Base-by-base conservation (phyloP, 345 rosid species). In the Eucalyptus curtisii region DNA sequence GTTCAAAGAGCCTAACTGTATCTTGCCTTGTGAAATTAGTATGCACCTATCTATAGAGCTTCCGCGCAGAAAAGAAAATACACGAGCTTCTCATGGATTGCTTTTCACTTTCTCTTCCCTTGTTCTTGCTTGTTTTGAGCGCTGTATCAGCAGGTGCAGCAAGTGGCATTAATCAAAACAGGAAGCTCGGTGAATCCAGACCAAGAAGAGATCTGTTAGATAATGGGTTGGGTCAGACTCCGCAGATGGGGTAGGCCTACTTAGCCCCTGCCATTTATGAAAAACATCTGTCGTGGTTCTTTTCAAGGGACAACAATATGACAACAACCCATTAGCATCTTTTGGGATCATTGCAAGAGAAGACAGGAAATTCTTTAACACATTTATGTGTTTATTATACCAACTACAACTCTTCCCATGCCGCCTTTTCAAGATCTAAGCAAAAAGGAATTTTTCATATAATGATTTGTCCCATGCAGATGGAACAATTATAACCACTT, bases 151-250 rank as follows among this genome's bases (percentile, higher is more conserved):
- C 86, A 16, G 87, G 49, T 47, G 87, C 55, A 87, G 89, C 87
- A 89, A 88, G 89, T 88, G 30, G 90, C 91, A 90, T 55, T 89
- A 88, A 71, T 91, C 76, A 66, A 50, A 64, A 49, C 47, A 33
- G 66, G 87, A 84, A 45, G 90, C 16, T 79, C 86, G 87, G 52
- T 47, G 57, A 71, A 13, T 92, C 89, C 59, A 48, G 88, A 79
- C 90, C 86, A 52, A 88, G 95, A 90, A 91, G 97, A 91, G 89
- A 87, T 88, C 91, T 96, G 86, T 92, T 96, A 6, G 92, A 94
- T 45, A 96, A 95, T 91, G 95, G 96, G 13, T 94, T 95, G 49
- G 96, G 93, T 48, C 87, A 90, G 88, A 94, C 98, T 94, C 97
- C 98, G 92, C 97, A 95, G 66, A 95, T 96, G 98, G 98, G 98